A percentile compares a stretch with the other conserved stretches of the same genome.
Conservation (phyloP, 192 early-diverging fungal species). For the Spinellus fusiger region DNA sequence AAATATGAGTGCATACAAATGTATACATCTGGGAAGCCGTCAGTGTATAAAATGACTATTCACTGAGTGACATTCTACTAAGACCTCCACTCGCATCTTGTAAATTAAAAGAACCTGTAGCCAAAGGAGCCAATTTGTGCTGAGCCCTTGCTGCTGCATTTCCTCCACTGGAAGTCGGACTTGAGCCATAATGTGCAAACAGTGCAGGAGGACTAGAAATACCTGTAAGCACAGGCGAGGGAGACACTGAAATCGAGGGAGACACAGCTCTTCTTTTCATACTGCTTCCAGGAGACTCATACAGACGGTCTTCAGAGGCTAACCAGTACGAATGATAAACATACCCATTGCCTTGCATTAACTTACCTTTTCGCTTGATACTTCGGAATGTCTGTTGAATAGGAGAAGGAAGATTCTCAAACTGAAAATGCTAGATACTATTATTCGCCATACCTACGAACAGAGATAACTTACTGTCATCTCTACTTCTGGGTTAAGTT, state of each 20-base stretch:
- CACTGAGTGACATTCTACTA: constrained; percentile 25
- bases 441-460: background rate
- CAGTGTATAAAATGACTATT: constrained; percentile 7
- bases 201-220: constrained; percentile 16
- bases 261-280: constrained; percentile 27
- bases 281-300: constrained; percentile 6
- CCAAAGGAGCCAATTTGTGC: constrained; percentile 7
- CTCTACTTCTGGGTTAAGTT: constrained; percentile 29
- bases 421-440: constrained; percentile 14
- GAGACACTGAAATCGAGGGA: constrained; percentile 21
- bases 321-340: background rate
- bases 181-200: constrained; percentile 8
- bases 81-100: constrained; percentile 29
- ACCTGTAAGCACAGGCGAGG: constrained; percentile 23
- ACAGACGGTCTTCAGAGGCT: constrained; percentile 24
- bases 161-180: constrained; percentile 4
- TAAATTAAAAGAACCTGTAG: constrained; percentile 15
- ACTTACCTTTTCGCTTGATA: constrained; percentile 24
- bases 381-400: constrained; percentile 9
- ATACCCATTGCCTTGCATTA: background rate
- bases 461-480: constrained; percentile 20
- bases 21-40: no score
- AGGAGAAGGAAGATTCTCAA: constrained; percentile 23
- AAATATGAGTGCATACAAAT: no score
- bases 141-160: constrained; percentile 27